These are phyloP conservation scores for Tetradesmus obliquus DNA, from an alignment of 139 green algal genomes.

Conservation along the genomic window DNA sequence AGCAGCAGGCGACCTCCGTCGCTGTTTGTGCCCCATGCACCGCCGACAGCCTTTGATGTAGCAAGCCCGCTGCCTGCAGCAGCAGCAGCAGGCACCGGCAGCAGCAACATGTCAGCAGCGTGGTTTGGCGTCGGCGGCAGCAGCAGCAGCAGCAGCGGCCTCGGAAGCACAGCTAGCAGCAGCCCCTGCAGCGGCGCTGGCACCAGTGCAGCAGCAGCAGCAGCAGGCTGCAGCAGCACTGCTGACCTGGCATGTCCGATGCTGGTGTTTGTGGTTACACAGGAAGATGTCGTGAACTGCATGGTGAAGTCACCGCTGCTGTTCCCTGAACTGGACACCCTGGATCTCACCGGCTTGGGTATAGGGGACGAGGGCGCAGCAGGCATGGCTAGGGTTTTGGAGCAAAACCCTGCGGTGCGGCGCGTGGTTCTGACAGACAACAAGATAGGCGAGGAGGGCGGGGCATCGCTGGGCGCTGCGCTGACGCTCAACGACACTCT, in stretches of 20 bases:
- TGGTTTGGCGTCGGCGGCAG: slow-evolving; percentile 22
- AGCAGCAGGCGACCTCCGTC: neutral
- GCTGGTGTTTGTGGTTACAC: slow-evolving; percentile 29
- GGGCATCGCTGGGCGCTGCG: neutral
- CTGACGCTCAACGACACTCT: neutral
- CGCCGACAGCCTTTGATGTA: slow-evolving; percentile 12
- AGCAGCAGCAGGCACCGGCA: slow-evolving; percentile 1
- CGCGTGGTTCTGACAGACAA: slow-evolving; percentile 45
- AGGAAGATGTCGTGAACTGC: slow-evolving; percentile 22
- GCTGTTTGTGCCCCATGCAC: neutral
- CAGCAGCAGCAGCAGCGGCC: neutral
- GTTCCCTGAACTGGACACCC: slow-evolving; percentile 39
- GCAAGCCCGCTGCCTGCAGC: slow-evolving; percentile 13
- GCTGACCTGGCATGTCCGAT: neutral
- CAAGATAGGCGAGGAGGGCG: slow-evolving; percentile 41
- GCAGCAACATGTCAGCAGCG: slow-evolving; percentile 20
- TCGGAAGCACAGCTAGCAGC: neutral
- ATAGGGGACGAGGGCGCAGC: slow-evolving; percentile 33
- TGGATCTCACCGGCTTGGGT: slow-evolving; percentile 41
- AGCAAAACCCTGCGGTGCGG: slow-evolving; percentile 25
- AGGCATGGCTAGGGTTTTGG: slow-evolving; percentile 20
- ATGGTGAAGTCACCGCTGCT: slow-evolving; percentile 33
- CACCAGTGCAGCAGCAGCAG: slow-evolving; percentile 29
- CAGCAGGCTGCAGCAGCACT: neutral
- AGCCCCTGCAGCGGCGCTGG: neutral